These are phyloP conservation scores for Rhododendron kiyosumense DNA, from an alignment of 148 eudicot species.

Conservation along the genomic window DNA sequence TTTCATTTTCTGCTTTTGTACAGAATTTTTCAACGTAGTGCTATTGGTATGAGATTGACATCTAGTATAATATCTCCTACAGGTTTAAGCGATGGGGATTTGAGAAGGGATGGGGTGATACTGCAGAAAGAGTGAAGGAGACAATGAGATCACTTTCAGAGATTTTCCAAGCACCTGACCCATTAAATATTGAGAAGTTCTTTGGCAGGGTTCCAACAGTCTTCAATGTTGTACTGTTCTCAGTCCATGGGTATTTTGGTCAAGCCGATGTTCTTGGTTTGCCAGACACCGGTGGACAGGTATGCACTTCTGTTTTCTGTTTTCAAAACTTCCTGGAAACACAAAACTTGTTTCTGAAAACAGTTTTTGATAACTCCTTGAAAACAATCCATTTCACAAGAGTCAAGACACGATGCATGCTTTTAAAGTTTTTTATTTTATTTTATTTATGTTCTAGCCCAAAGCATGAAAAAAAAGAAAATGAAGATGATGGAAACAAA, in stretches of 20 bases:
- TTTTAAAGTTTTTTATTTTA: no score
- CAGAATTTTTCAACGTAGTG: not conserved
- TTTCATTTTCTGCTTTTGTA: not conserved
- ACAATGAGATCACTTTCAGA: slow-evolving; percentile 74
- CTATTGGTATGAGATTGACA: not conserved
- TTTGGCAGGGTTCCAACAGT: slow-evolving; percentile 66
- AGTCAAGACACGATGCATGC: no score
- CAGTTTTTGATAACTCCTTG: not conserved
- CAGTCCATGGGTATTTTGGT: slow-evolving; percentile 93
- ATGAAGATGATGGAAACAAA: not conserved
- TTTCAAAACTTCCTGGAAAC: not conserved
- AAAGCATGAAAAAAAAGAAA: not conserved
- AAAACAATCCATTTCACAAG: not conserved
- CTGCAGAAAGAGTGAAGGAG: slow-evolving; percentile 66
- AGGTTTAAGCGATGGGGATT: slow-evolving; percentile 96
- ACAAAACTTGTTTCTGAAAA: not conserved
- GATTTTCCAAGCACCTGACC: slow-evolving; percentile 91
- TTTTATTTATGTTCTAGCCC: not conserved
- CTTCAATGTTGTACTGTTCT: slow-evolving; percentile 78
- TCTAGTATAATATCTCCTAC: slow-evolving; percentile 8
- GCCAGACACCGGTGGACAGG: slow-evolving; percentile 99
- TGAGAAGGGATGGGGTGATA: slow-evolving; percentile 95
- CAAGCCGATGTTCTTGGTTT: slow-evolving; percentile 89
- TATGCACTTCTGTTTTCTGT: slow-evolving; percentile 8
- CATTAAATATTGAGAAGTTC: slow-evolving; percentile 51